Base-by-base conservation (phyloP, 2,329 filamentous ascomycete species). In the Ramularia endophylla region DNA sequence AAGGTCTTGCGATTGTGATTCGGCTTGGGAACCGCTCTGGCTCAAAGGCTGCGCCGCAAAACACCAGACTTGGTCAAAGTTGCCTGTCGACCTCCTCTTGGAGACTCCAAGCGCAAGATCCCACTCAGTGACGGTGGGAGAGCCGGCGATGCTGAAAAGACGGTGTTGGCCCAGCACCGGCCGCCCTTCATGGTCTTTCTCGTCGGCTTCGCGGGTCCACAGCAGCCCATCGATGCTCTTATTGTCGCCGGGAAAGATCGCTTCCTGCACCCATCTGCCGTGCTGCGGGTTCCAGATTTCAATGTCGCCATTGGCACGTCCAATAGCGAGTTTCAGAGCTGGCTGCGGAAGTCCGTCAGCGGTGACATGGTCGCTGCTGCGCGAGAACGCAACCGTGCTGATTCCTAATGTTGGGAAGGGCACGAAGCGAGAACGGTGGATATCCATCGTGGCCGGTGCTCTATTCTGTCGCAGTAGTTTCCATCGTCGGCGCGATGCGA, bases 61-160 rank as follows among this genome's bases (percentile, higher is more conserved):
- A 66, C 90, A 97, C 92, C 92, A 98, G 47, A 97, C 90, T 59
- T 95, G 89, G 51, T 88, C 89, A 64, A 94, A 87, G 64, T 94
- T 94, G 33, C 90, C 92, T 56, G 85, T 88, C 13, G 87, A 87
- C 64, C 94, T 85, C 44, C 84, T 79, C 66, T 83, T 77, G 8
- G 88, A 85, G 41, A 78, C 74, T 11, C 86, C 87, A 49, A 81
- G 84, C 52, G 80, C 79, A 17, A 98, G 71, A 67, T 97, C 85
- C 92, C 92, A 98, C 65, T 98, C 92, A 0, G 89, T 95, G 34
- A 98, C 81, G 17, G 83, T 85, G 38, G 85, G 87, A 15, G 89
- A 94, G 62, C 92, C 94, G 43, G 90, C 90, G 60, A 95, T 94
- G 65, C 90, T 97, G 70, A 98, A 98, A 30, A 98, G 77, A 45